A percentile compares a stretch with the other conserved stretches of the same genome.
Evolutionary conservation across 805 yeast genomes (phyloP).

Genomic region (Candida caryicola): DNA sequence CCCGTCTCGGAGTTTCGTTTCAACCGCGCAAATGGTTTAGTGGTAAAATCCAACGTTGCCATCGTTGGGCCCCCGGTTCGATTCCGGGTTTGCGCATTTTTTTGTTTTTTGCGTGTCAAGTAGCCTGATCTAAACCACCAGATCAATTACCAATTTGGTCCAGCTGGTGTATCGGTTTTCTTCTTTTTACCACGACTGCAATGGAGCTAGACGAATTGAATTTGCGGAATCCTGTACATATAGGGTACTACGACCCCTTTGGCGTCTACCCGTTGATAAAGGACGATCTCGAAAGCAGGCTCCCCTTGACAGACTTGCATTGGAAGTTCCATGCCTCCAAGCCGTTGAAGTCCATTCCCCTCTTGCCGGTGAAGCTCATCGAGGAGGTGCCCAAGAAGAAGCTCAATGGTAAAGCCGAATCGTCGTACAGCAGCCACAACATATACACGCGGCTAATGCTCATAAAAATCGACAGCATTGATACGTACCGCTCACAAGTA

Average conservation of each 20-base stretch:
- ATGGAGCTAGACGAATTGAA: constrained; percentile 10
- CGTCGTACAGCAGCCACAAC: constrained; percentile 15
- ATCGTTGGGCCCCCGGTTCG: constrained; percentile 6
- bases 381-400: constrained; percentile 53
- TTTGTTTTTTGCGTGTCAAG: background rate
- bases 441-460: constrained; percentile 69
- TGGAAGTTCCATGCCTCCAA: constrained; percentile 56
- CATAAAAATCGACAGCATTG: constrained; percentile 62
- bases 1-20: constrained; percentile 4
- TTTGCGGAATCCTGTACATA: constrained; percentile 21
- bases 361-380: constrained; percentile 49
- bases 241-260: constrained; percentile 78
- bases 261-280: constrained; percentile 48
- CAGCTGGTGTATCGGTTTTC: background rate
- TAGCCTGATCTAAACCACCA: background rate
- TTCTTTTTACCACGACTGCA: background rate
- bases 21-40: constrained; percentile 3
- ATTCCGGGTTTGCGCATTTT: constrained; percentile 5
- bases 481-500: constrained; percentile 72
- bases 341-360: constrained; percentile 62
- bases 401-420: constrained; percentile 22
- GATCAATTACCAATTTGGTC: background rate
- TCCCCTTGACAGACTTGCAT: constrained; percentile 64
- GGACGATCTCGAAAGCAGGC: constrained; percentile 41
- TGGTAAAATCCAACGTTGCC: constrained; percentile 5